A percentile compares a stretch with the other conserved stretches of the same genome.
Evolutionary conservation across 768 basidiomycete genomes (phyloP).

Genomic region (Pisolithus sp.): DNA sequence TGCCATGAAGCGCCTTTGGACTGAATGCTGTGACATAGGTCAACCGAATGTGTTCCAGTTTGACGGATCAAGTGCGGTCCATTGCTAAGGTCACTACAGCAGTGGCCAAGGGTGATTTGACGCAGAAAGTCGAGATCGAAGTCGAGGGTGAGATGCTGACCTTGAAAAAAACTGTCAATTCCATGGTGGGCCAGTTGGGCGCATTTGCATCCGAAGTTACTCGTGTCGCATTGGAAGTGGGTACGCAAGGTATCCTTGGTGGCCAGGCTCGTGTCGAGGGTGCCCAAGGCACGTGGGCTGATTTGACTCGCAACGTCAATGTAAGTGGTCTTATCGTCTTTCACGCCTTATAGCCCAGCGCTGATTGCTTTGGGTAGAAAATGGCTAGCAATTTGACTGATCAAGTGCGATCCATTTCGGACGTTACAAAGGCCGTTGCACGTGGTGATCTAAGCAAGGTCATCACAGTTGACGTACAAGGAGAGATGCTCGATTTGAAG

Average conservation of each 20-base stretch:
- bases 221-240: conserved; percentile 82
- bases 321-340: conserved; percentile 31
- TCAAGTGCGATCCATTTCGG: conserved; percentile 88
- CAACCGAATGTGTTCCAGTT: conserved; percentile 74
- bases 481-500: conserved; percentile 87
- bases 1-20: neutral
- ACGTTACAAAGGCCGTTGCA: conserved; percentile 74
- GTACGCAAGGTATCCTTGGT: conserved; percentile 85
- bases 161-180: conserved; percentile 78
- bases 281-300: conserved; percentile 91
- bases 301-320: conserved; percentile 86
- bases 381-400: conserved; percentile 83
- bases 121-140: conserved; percentile 88
- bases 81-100: conserved; percentile 85
- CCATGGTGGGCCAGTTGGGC: conserved; percentile 90
- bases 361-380: conserved; percentile 42
- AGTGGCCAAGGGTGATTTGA: conserved; percentile 86
- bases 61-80: conserved; percentile 77
- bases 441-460: conserved; percentile 76
- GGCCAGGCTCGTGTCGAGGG: conserved; percentile 88
- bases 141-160: conserved; percentile 85
- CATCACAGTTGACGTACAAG: conserved; percentile 89
- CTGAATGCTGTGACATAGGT: conserved; percentile 37
- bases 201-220: conserved; percentile 83
- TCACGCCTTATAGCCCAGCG: neutral